phyloP scores from a whole-genome alignment of 352 stramenopile genomes.

The Globisporangium barbulae region DNA sequence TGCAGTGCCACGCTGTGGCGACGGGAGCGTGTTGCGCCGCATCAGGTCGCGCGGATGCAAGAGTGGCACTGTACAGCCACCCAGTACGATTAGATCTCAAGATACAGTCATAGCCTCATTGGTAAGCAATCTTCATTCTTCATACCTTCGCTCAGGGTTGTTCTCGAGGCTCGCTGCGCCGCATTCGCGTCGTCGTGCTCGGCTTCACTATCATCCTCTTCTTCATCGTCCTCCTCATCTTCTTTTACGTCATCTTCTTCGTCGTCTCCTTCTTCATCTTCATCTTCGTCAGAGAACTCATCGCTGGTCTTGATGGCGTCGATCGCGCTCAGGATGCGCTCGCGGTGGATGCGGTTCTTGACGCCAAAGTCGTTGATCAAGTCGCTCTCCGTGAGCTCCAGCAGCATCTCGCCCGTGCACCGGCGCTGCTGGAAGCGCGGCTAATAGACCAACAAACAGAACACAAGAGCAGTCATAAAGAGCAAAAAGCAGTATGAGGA shows the following conservation, averaged over 20 bases:
- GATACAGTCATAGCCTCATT: too few species aligned
- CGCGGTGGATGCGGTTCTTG: slow-evolving; percentile 55
- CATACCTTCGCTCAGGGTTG: slow-evolving; percentile 25
- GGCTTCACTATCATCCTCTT: slow-evolving; percentile 22
- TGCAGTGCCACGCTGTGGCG: slow-evolving; percentile 18
- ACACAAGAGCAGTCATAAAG: not conserved
- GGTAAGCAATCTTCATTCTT: not conserved
- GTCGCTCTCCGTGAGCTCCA: slow-evolving; percentile 69
- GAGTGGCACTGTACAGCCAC: slow-evolving; percentile 14
- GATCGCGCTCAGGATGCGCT: slow-evolving; percentile 73
- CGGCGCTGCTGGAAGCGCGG: slow-evolving; percentile 59
- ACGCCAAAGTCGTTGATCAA: slow-evolving; percentile 78
- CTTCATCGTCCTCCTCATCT: slow-evolving; percentile 26
- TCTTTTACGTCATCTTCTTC: slow-evolving; percentile 33
- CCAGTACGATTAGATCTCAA: not conserved
- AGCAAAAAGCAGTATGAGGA: too few species aligned
- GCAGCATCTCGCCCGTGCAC: slow-evolving; percentile 66
- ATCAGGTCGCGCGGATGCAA: slow-evolving; percentile 40
- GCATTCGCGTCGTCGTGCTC: not conserved
- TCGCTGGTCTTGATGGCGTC: slow-evolving; percentile 75
- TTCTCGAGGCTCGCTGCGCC: slow-evolving; percentile 10
- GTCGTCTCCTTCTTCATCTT: slow-evolving; percentile 44
- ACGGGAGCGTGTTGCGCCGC: slow-evolving; percentile 40
- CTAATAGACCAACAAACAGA: too few species aligned
- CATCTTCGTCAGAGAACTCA: slow-evolving; percentile 59